Evolutionary conservation across 352 stramenopile genomes (phyloP).

Genomic region (Pythium myriotylum): DNA sequence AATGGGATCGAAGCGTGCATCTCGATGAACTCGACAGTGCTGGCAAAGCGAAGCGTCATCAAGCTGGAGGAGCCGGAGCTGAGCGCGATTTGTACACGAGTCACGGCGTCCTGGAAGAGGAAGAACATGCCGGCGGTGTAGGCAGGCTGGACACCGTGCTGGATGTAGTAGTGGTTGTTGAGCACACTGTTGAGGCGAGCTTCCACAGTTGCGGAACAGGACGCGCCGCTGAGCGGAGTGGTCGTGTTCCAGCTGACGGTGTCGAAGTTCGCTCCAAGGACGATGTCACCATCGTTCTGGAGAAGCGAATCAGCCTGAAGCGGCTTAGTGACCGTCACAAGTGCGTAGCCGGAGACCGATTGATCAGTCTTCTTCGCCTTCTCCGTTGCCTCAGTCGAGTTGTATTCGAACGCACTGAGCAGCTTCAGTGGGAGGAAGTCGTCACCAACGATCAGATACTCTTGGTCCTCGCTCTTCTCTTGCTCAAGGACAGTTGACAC

Average conservation of each 20-base stretch:
- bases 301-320: constrained; percentile 6
- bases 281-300: constrained; percentile 35
- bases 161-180: constrained; percentile 51
- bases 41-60: constrained; percentile 19
- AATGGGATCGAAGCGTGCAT: constrained; percentile 18
- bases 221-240: neutral
- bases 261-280: constrained; percentile 29
- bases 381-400: constrained; percentile 38
- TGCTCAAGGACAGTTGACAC: neutral
- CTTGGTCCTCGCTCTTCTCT: constrained; percentile 5
- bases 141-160: constrained; percentile 43
- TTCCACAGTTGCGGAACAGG: constrained; percentile 46
- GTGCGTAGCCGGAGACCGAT: constrained; percentile 17
- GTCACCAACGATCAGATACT: constrained; percentile 44
- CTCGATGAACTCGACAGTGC: constrained; percentile 13
- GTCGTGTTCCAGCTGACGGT: constrained; percentile 28
- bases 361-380: constrained; percentile 1
- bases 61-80: neutral
- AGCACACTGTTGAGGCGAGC: constrained; percentile 30
- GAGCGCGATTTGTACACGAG: constrained; percentile 7
- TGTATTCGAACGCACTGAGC: constrained; percentile 42
- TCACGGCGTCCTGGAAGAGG: constrained; percentile 54
- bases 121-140: constrained; percentile 58
- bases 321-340: constrained; percentile 39
- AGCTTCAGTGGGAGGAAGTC: constrained; percentile 34